phyloP scores from a whole-genome alignment of 352 stramenopile species.

The Globisporangium iwayamae region DNA sequence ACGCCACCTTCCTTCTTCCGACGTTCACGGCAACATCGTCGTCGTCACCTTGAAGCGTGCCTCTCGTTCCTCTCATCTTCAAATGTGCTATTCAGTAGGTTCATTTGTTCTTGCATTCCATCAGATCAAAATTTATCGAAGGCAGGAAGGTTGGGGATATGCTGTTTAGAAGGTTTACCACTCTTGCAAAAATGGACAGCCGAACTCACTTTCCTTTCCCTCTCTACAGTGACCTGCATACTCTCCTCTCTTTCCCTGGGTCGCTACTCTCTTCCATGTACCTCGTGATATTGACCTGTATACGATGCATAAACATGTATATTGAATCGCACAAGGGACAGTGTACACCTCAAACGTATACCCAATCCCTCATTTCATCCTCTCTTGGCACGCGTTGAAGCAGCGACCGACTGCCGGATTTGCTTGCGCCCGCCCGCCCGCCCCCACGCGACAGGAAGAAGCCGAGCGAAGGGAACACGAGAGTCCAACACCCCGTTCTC shows the following conservation, averaged over 20 bases:
- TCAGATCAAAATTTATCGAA: neutral
- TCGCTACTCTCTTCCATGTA: neutral
- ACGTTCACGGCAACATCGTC: slow-evolving; percentile 1
- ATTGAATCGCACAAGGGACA: neutral
- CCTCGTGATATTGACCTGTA: neutral
- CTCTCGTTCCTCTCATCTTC: neutral
- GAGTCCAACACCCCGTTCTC: neutral
- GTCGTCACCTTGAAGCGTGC: neutral
- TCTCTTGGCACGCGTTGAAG: slow-evolving; percentile 1
- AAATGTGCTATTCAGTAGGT: neutral
- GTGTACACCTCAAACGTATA: neutral
- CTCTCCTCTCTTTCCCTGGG: too few relatives aligned
- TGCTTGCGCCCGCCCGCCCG: neutral
- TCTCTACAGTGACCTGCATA: neutral
- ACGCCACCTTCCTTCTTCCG: neutral
- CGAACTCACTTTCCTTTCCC: neutral
- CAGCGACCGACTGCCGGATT: neutral
- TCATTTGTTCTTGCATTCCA: neutral
- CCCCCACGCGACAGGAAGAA: neutral
- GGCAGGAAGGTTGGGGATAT: neutral
- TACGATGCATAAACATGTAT: neutral
- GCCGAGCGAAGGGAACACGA: neutral
- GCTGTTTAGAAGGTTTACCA: neutral
- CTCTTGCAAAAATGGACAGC: neutral
- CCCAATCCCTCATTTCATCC: neutral